Conservation (phyloP, 129 eudicot species). For the Arctium minus region DNA sequence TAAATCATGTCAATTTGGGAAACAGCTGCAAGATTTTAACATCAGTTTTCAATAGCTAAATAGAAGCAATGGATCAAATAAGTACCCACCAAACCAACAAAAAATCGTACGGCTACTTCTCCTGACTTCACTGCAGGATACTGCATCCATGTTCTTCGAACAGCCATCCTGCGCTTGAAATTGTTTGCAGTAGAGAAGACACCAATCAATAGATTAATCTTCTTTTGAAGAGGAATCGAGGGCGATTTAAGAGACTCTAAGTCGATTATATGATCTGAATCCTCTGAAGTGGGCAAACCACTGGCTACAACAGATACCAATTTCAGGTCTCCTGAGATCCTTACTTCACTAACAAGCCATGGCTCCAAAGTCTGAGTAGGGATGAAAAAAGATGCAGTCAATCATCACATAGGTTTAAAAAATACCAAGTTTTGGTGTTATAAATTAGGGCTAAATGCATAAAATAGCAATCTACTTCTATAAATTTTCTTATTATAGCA, state of each 20-base stretch:
- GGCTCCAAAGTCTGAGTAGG: constrained; percentile 81
- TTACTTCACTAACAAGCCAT: constrained; percentile 88
- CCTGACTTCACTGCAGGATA: constrained; percentile 79
- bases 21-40: background rate
- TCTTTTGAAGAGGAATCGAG: constrained; percentile 49
- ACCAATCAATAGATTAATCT: constrained; percentile 72
- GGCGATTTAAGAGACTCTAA: constrained; percentile 77
- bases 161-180: constrained; percentile 92
- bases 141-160: constrained; percentile 98
- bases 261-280: constrained; percentile 72
- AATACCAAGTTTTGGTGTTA: background rate
- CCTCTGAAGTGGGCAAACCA: constrained; percentile 96
- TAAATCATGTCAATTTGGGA: background rate
- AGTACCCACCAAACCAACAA: constrained; percentile 90
- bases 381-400: background rate
- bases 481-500: no score
- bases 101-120: constrained; percentile 85
- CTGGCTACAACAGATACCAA: constrained; percentile 84
- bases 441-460: no score
- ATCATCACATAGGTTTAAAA: background rate
- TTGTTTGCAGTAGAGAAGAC: constrained; percentile 94
- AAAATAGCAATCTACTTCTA: no score
- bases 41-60: background rate
- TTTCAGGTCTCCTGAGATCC: constrained; percentile 83
- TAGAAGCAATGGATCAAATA: background rate